Base-by-base conservation (phyloP, 164 flowering plant species). In the Piper longum region DNA sequence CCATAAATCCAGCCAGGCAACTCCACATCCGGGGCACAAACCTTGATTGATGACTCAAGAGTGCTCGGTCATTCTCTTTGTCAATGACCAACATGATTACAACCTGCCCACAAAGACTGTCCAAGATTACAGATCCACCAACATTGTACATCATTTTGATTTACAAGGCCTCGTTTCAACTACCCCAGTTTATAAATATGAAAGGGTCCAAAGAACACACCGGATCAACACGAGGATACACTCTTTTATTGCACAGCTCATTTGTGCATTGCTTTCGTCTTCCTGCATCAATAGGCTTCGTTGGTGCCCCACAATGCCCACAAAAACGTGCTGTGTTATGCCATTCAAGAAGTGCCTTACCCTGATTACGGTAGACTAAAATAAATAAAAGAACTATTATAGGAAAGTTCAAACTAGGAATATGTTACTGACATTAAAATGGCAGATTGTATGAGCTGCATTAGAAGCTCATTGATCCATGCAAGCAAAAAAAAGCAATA, bases 11-110 rank as follows among this genome's bases (percentile, higher is more conserved):
- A 78, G 98, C 87, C 62, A 93, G 85, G 76, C 96, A 88, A 70
- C 95, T 93, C 98, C 98, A 93, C 96, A 93, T 85, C 43, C 96
- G 86, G 7, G 96, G 96, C 16, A 87, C 96, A 78, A 76, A 90
- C 75, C 90, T 81, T 51, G 96, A 82, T 62, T 83, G 97, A 62
- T 77, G 76, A 72, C 97, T 80, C 66, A 93, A 66, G 43, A 93
- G 80, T 56, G 75, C 98, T 72, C 91, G 86, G 63, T 90, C 98
- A 69, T 90, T 93, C 64, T 82, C 92, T 77, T 71, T 86, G 62
- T 93, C 98, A 39, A 93, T 88, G 57, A 93, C 97, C 69, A 93
- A 72, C 98, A 93, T 90, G 64, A 93, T 93, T 54, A 86, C 98
- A 66, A 89, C 98, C 98, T 91, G 86, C 72, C 64, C 54, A 26